Base-by-base conservation (phyloP, 2,329 filamentous ascomycete genomes). In the Sporothrix brasiliensis region DNA sequence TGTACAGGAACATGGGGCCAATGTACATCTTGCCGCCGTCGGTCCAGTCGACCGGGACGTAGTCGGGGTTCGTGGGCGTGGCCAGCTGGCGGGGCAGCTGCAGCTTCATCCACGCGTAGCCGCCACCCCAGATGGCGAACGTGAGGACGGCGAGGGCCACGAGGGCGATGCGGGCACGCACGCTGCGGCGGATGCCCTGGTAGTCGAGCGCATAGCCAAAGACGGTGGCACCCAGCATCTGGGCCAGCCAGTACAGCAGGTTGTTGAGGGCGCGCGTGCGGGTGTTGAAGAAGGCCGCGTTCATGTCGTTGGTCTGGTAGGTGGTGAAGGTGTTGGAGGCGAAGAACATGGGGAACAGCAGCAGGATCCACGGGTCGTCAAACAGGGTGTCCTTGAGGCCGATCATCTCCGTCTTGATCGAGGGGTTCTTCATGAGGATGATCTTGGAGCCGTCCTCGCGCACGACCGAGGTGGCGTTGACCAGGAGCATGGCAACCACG, bases 381-480 rank as follows among this genome's bases (percentile, higher is more conserved):
- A 82, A 81, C 70, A 97, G 81, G 0, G 91, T 92, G 79, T 95
- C 86, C 79, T 85, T 90, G 2, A 97, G 87, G 69, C 93, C 93
- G 21, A 86, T 73, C 72, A 97, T 80, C 80, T 97, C 93, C 3
- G 91, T 89, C 76, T 88, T 87, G 91, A 92, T 96, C 67, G 91
- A 92, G 3, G 93, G 93, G 80, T 96, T 92, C 83, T 95, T 94
- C 91, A 94, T 96, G 73, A 94, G 81, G 73, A 97, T 93, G 77
- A 97, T 89, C 71, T 88, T 86, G 71, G 91, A 91, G 71, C 92
- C 92, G 77, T 97, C 92, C 50, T 86, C 83, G 72, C 93, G 92
- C 74, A 92, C 82, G 73, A 97, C 87, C 69, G 88, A 86, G 75
- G 86, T 86, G 50, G 91, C 91, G 76, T 95, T 88, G 76, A 88